Evolutionary conservation across 345 rosid genomes (phyloP), one percentile per base, ranked within the genome.

Genomic region (Hibiscus trionum): DNA sequence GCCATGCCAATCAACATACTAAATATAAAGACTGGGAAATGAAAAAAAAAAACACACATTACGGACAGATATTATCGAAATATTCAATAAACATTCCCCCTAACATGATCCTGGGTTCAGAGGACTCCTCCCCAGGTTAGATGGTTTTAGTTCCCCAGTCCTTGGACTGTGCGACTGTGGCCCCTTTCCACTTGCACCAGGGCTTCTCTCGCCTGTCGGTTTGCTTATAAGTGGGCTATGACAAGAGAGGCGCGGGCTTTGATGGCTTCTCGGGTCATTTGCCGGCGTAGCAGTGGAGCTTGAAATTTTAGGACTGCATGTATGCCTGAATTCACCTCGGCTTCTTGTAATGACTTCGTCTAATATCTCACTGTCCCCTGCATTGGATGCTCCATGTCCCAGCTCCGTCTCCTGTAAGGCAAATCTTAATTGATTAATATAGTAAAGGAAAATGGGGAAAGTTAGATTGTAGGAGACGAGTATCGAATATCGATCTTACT

Each of bases 241-340:
- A 62, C 70, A 72, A n/a, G 74, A 71, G 26, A 79, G 72, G 4
- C 88, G 78, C 3, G 89, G 88, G 73, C 90, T 89, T 44, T 76
- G 84, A 44, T 71, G 68, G 81, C 74, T 77, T 61, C 58, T 81
- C 15, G 82, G 75, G 59, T 84, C 84, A 66, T 83, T 77, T 29
- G 72, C 75, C 0, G 98, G 97, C 11, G 97, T 94, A 8, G 88
- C 61, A 0, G 82, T 90, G 74, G 93, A 84, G 74, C 97, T 91
- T 46, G 91, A 82, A 47, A 91, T 70, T 77, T 82, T 94, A n/a
- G 91, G 93, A 75, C 98, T 94, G 75, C 78, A 75, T n/a, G 86
- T 66, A 70, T 82, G 94, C 77, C 95, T 85, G 76, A 94, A 83
- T 84, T 94, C 98, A 53, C 98, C 97, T 0, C 98, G 91, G 85